Percentiles rank a stretch among this genome's conserved stretches.
Conservation (phyloP, 768 basidiomycete species). For the Tulasnella sp. region DNA sequence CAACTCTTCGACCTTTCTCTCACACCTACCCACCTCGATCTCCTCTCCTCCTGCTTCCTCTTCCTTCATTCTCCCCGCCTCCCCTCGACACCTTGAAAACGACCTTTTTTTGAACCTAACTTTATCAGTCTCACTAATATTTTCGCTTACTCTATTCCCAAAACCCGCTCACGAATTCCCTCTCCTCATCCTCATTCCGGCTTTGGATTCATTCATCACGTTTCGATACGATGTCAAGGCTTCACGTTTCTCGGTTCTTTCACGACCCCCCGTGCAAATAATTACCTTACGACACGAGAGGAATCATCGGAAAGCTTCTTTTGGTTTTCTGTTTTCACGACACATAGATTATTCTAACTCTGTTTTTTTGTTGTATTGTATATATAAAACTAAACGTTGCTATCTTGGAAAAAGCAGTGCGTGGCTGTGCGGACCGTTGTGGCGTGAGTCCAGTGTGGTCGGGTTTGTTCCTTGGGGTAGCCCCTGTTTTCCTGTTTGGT, state of each 20-base stretch:
- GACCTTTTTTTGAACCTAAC: neutral
- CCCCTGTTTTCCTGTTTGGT: neutral
- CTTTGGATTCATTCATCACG: neutral
- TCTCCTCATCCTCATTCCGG: neutral
- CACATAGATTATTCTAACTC: neutral
- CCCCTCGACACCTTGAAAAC: neutral
- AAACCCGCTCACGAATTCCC: neutral
- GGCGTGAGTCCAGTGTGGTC: neutral
- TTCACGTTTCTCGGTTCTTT: too few species aligned
- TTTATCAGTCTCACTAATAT: neutral
- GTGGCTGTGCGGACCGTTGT: neutral
- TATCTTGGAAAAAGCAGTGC: neutral
- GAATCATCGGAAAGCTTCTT: neutral
- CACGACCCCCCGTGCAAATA: neutral
- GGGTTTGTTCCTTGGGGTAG: neutral
- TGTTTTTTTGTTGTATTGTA: neutral
- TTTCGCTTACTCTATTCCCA: neutral
- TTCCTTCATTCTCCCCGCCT: too few species aligned
- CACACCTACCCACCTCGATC: neutral
- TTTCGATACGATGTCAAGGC: neutral
- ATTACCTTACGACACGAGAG: neutral
- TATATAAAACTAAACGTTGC: neutral
- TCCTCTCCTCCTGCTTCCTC: neutral
- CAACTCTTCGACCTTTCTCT: neutral
- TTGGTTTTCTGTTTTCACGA: neutral